phyloP scores from a whole-genome alignment of 2,329 filamentous ascomycete genomes.

The Alternaria longipes region DNA sequence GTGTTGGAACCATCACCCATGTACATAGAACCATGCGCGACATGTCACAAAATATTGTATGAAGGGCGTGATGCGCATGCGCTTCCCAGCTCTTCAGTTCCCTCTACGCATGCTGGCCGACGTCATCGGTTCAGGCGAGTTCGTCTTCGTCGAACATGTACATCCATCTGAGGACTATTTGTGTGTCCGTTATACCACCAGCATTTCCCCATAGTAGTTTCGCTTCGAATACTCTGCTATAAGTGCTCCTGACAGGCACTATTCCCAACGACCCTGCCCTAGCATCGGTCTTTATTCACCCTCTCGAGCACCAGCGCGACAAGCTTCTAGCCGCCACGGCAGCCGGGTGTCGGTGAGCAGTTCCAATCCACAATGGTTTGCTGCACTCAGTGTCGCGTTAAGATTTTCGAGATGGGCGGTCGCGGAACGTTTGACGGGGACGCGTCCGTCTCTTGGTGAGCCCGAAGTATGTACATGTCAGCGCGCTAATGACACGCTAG shows the following conservation, averaged over 20 bases:
- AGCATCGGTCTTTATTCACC: not conserved
- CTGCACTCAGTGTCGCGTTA: not conserved
- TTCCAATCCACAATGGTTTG: not conserved
- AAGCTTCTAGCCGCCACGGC: not conserved
- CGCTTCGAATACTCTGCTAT: not conserved
- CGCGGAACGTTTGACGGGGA: not conserved
- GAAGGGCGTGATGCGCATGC: not conserved
- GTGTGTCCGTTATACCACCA: not conserved
- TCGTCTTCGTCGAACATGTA: not conserved
- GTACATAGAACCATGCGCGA: not conserved
- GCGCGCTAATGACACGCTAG: too few relatives aligned
- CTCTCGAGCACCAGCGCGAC: not conserved
- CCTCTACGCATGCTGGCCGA: not conserved
- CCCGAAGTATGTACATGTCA: too few relatives aligned
- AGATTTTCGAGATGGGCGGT: not conserved
- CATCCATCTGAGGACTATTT: not conserved
- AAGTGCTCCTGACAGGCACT: not conserved
- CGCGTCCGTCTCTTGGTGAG: too few relatives aligned
- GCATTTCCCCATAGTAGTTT: not conserved
- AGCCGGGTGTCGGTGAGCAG: not conserved
- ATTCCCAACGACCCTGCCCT: not conserved
- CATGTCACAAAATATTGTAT: not conserved
- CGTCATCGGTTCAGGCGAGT: not conserved
- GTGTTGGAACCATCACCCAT: not conserved
- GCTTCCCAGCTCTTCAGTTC: not conserved